A percentile compares a stretch with the other conserved stretches of the same genome.
These are phyloP conservation scores for Blastomyces parvus DNA, from an alignment of 2,329 filamentous ascomycete species.

Conservation along the genomic window DNA sequence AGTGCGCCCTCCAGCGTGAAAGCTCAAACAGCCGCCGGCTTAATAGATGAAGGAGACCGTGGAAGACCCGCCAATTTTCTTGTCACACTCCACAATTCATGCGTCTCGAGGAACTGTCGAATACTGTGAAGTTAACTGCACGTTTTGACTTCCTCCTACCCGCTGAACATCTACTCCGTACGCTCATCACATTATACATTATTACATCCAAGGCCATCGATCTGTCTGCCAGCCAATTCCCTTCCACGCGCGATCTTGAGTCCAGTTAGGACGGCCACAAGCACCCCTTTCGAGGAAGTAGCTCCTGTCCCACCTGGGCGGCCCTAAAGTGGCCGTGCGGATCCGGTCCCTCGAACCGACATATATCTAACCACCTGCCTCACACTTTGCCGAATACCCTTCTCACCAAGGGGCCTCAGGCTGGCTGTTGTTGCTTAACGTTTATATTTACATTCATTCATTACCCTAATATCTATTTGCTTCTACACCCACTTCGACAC, in stretches of 20 bases:
- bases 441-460: background rate
- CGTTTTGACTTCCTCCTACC: background rate
- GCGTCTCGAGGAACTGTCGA: background rate
- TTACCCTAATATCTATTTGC: background rate
- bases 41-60: background rate
- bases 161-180: constrained; percentile 1
- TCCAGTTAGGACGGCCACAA: background rate
- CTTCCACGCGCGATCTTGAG: background rate
- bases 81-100: constrained; percentile 5
- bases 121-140: background rate
- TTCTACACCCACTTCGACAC: background rate
- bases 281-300: background rate
- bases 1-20: background rate
- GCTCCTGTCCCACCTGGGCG: background rate
- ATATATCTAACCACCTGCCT: constrained; percentile 2
- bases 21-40: background rate
- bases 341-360: background rate
- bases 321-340: background rate
- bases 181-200: background rate
- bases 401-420: background rate
- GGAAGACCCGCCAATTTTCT: background rate
- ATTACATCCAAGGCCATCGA: background rate
- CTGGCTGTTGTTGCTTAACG: background rate
- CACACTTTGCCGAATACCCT: background rate
- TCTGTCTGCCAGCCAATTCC: background rate